Conservation (phyloP, 2,329 filamentous ascomycete species). For the Aspergillus pseudotamarii region DNA sequence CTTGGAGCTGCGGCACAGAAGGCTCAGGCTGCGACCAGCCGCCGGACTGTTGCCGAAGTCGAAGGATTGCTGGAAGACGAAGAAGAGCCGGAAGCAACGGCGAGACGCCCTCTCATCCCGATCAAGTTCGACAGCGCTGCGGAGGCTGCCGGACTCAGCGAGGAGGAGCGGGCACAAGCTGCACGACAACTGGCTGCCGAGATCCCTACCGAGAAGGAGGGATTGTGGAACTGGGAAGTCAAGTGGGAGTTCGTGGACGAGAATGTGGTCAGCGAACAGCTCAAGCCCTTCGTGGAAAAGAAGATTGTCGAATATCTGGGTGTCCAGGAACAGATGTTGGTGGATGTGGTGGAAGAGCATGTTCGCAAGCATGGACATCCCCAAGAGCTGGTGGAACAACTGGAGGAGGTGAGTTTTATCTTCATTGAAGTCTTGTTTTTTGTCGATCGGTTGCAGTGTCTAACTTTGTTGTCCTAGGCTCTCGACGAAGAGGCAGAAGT, state of each 20-base stretch:
- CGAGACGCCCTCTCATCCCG: conserved; percentile 75
- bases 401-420: conserved; percentile 71
- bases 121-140: conserved; percentile 77
- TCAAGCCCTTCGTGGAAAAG: conserved; percentile 94
- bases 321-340: conserved; percentile 92
- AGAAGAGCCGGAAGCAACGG: conserved; percentile 72
- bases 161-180: conserved; percentile 84
- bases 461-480: conserved; percentile 58
- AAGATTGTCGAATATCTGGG: conserved; percentile 97
- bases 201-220: conserved; percentile 83
- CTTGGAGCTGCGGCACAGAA: conserved; percentile 86
- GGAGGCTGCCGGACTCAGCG: conserved; percentile 69
- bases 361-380: conserved; percentile 74
- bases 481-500: conserved; percentile 94
- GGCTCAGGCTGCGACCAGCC: conserved; percentile 59
- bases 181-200: conserved; percentile 81
- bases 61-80: conserved; percentile 95
- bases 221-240: conserved; percentile 88
- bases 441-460: conserved; percentile 13
- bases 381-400: conserved; percentile 78
- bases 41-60: conserved; percentile 87
- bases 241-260: conserved; percentile 92
- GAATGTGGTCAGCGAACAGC: conserved; percentile 76
- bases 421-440: not conserved
- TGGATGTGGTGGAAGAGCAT: conserved; percentile 89